A percentile compares a stretch with the other conserved stretches of the same genome.
Conservation (phyloP, 306 rosid genomes). For the Corylus americana region DNA sequence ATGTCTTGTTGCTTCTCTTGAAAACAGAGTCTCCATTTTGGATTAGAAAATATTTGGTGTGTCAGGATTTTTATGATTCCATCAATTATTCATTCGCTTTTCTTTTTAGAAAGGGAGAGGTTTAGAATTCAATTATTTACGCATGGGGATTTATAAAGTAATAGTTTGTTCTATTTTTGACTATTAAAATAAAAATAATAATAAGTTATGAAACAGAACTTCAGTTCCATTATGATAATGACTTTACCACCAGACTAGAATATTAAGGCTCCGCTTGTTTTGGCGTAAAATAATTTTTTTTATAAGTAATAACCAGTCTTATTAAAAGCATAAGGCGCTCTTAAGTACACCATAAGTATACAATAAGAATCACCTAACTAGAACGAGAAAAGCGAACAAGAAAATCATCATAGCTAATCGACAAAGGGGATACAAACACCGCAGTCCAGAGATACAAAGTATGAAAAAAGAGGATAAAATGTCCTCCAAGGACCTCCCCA, state of each 20-base stretch:
- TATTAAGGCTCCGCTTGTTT: too few relatives aligned
- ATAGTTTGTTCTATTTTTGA: neutral
- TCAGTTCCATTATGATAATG: neutral
- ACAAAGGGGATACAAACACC: too few relatives aligned
- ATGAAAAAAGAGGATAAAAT: too few relatives aligned
- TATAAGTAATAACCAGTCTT: too few relatives aligned
- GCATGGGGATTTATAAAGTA: neutral
- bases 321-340: too few relatives aligned
- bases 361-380: too few relatives aligned
- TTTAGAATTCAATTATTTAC: neutral
- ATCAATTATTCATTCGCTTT: neutral
- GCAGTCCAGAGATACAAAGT: too few relatives aligned
- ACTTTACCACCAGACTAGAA: neutral
- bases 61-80: neutral
- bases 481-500: too few relatives aligned
- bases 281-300: too few relatives aligned
- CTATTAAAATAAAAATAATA: neutral
- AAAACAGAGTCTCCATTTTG: neutral
- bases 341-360: too few relatives aligned
- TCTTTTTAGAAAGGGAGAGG: neutral
- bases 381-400: too few relatives aligned
- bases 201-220: neutral
- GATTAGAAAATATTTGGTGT: neutral
- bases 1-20: neutral
- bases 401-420: too few relatives aligned